These are phyloP conservation scores for Multifurca ochricompacta DNA, from an alignment of 768 basidiomycete species.

Conservation along the genomic window DNA sequence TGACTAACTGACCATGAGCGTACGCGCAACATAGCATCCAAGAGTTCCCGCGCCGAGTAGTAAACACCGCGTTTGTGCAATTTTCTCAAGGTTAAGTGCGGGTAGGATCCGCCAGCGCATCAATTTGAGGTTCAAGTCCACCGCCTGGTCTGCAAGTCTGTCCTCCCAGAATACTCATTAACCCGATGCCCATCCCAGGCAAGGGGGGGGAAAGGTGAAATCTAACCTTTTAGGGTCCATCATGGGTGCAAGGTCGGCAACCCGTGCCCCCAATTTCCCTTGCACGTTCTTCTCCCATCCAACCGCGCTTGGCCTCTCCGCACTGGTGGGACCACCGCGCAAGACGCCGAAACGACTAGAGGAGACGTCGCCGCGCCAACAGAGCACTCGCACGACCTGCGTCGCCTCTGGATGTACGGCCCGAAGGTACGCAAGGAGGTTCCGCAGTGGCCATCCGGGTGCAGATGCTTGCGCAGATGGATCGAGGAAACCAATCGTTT, in stretches of 20 bases:
- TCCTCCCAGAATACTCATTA: neutral
- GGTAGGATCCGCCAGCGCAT: slow-evolving; percentile 98
- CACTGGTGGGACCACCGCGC: slow-evolving; percentile 26
- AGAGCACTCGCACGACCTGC: slow-evolving; percentile 52
- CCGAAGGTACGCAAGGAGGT: slow-evolving; percentile 77
- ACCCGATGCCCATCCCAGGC: neutral
- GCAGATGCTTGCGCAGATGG: slow-evolving; percentile 58
- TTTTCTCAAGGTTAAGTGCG: slow-evolving; percentile 77
- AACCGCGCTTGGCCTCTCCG: slow-evolving; percentile 52
- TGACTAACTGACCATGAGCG: slow-evolving; percentile 69
- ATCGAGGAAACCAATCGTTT: slow-evolving; percentile 40
- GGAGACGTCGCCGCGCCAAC: slow-evolving; percentile 61
- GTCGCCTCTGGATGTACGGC: slow-evolving; percentile 46
- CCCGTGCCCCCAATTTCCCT: slow-evolving; percentile 78
- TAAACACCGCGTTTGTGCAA: slow-evolving; percentile 71
- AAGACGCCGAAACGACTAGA: slow-evolving; percentile 59
- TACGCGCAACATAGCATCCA: slow-evolving; percentile 91
- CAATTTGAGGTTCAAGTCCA: slow-evolving; percentile 94
- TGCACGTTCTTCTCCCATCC: slow-evolving; percentile 94
- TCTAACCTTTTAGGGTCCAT: slow-evolving; percentile 86
- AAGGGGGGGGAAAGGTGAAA: neutral
- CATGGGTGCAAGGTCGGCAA: slow-evolving; percentile 90
- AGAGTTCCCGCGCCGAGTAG: slow-evolving; percentile 93
- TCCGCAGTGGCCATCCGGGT: slow-evolving; percentile 88
- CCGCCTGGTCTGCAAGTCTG: slow-evolving; percentile 91